phyloP scores from a whole-genome alignment of 208 protist species.

The Crithidia bombi region DNA sequence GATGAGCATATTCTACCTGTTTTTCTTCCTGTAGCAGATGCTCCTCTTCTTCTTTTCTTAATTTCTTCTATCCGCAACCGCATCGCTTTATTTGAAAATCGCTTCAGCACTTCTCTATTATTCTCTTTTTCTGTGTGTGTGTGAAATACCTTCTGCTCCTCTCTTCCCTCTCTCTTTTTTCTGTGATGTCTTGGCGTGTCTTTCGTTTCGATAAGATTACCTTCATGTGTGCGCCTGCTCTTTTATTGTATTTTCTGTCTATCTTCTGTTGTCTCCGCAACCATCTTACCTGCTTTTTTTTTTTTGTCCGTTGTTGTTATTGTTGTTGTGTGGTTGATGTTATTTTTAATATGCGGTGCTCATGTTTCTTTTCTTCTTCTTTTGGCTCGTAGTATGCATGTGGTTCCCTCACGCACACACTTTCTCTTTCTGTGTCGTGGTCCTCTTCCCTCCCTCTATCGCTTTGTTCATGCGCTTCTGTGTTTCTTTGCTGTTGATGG shows the following conservation, averaged over 20 bases:
- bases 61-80: not conserved
- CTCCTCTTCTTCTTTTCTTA: not conserved
- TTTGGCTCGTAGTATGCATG: not conserved
- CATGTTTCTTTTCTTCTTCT: constrained; percentile 6
- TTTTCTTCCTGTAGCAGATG: not conserved
- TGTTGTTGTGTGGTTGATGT: not conserved
- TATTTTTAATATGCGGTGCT: not conserved
- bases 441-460: not conserved
- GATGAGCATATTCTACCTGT: no score
- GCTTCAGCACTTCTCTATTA: not conserved
- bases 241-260: not conserved
- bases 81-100: no score
- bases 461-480: not conserved
- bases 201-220: not conserved
- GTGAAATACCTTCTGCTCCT: not conserved
- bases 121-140: not conserved
- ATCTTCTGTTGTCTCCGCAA: no score
- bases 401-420: no score
- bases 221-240: not conserved
- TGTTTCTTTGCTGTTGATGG: not conserved
- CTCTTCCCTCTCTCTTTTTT: constrained; percentile 2
- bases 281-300: not conserved
- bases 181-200: not conserved
- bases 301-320: not conserved
- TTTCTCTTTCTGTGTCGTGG: not conserved